These are phyloP conservation scores for Lodderomyces jiufengensis DNA, from an alignment of 1,139 yeast genomes.

Conservation along the genomic window DNA sequence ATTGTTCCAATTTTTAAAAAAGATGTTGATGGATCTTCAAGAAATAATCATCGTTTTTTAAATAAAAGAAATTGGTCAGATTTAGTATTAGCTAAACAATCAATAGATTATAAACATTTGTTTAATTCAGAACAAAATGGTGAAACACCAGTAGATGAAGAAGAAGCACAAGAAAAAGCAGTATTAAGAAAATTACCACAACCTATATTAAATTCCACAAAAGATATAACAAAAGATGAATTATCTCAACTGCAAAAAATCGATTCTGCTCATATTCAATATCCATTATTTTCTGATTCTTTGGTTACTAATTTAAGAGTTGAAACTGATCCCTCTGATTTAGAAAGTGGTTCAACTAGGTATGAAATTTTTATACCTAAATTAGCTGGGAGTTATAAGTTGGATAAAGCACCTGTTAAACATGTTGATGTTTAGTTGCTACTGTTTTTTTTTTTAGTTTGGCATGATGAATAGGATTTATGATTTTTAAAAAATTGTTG, in stretches of 20 bases:
- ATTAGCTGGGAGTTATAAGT: constrained; percentile 33
- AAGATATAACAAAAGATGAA: constrained; percentile 8
- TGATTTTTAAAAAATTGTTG: too few relatives aligned
- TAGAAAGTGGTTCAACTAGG: constrained; percentile 53
- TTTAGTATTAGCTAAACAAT: constrained; percentile 37
- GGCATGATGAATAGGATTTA: too few relatives aligned
- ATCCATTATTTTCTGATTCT: constrained; percentile 56
- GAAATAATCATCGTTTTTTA: constrained; percentile 60
- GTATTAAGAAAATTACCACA: constrained; percentile 29
- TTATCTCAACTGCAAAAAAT: constrained; percentile 10
- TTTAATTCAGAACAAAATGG: constrained; percentile 13
- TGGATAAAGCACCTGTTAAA: constrained; percentile 34
- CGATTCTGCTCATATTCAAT: constrained; percentile 28
- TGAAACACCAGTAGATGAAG: background rate
- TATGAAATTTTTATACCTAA: constrained; percentile 74
- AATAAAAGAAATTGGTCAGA: constrained; percentile 79
- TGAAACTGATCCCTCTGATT: constrained; percentile 55
- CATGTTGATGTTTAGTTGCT: constrained; percentile 19
- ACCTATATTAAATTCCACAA: constrained; percentile 16
- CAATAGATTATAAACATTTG: constrained; percentile 21
- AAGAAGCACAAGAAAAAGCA: constrained; percentile 3
- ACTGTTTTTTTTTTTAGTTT: too few relatives aligned
- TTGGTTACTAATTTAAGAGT: constrained; percentile 70
- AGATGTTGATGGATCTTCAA: constrained; percentile 55
- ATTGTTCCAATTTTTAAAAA: constrained; percentile 64